Conservation (phyloP, 768 basidiomycete species). For the Phanerodontia chrysosporium region DNA sequence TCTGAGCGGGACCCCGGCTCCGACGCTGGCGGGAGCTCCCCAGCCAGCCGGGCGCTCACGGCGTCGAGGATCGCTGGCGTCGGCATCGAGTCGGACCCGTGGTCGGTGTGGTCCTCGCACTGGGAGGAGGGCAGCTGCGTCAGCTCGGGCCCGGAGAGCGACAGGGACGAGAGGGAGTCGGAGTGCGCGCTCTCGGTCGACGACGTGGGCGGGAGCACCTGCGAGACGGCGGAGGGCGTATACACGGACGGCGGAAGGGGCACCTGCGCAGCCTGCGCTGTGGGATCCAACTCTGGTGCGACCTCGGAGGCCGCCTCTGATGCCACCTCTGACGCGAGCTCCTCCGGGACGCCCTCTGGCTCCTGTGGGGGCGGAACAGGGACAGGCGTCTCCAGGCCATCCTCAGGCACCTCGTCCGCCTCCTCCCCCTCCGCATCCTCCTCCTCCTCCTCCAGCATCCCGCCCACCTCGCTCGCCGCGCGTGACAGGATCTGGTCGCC, state of each 20-base stretch:
- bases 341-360: background rate
- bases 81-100: background rate
- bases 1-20: too few relatives aligned
- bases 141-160: conserved; percentile 3
- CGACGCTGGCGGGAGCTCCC: background rate
- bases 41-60: background rate
- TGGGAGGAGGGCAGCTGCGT: background rate
- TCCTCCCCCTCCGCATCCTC: background rate
- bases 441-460: background rate
- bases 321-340: background rate
- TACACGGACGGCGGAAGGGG: background rate
- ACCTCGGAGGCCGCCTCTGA: background rate
- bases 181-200: background rate
- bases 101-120: background rate
- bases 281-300: background rate
- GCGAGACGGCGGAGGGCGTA: background rate
- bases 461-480: background rate
- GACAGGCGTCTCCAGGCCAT: background rate
- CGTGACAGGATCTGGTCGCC: background rate
- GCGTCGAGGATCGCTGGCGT: background rate
- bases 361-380: background rate
- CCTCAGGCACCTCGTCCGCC: background rate
- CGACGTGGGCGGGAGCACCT: background rate
- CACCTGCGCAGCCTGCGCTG: background rate
- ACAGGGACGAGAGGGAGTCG: conserved; percentile 2